Conservation (phyloP, 1,139 yeast species). For the Candida albicans region DNA sequence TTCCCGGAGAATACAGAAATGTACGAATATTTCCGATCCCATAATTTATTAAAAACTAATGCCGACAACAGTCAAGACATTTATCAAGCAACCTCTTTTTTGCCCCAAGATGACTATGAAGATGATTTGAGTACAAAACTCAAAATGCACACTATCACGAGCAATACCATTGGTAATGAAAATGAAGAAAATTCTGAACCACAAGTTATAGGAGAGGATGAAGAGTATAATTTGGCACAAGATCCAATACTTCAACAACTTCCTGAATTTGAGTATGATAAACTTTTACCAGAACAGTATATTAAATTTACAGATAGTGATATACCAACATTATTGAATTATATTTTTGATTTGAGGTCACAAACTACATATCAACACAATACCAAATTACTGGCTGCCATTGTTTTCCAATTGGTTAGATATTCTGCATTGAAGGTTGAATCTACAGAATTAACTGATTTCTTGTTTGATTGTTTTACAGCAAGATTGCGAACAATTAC, state of each 20-base stretch:
- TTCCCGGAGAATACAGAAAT: conserved; percentile 32
- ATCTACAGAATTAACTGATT: conserved; percentile 54
- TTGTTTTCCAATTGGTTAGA: conserved; percentile 64
- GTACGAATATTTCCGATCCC: conserved; percentile 40
- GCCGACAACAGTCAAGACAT: conserved; percentile 15
- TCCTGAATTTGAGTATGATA: conserved; percentile 49
- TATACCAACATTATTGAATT: conserved; percentile 59
- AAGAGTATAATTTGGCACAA: conserved; percentile 29
- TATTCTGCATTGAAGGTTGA: conserved; percentile 59
- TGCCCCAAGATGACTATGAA: conserved; percentile 32
- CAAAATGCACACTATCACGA: conserved; percentile 49
- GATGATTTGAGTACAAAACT: conserved; percentile 46
- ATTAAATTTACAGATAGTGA: conserved; percentile 67
- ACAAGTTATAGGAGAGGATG: conserved; percentile 27
- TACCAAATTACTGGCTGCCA: conserved; percentile 66
- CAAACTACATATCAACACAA: conserved; percentile 44
- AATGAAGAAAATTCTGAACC: conserved; percentile 25
- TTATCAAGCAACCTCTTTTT: conserved; percentile 16
- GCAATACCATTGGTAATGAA: conserved; percentile 16
- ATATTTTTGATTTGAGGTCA: conserved; percentile 46
- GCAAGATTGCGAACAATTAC: conserved; percentile 62
- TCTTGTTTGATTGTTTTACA: conserved; percentile 58
- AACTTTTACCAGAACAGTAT: conserved; percentile 45
- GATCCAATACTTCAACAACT: conserved; percentile 31
- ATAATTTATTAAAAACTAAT: conserved; percentile 37